Conservation (phyloP, 2,329 filamentous ascomycete genomes). For the Emmonsia crescens region DNA sequence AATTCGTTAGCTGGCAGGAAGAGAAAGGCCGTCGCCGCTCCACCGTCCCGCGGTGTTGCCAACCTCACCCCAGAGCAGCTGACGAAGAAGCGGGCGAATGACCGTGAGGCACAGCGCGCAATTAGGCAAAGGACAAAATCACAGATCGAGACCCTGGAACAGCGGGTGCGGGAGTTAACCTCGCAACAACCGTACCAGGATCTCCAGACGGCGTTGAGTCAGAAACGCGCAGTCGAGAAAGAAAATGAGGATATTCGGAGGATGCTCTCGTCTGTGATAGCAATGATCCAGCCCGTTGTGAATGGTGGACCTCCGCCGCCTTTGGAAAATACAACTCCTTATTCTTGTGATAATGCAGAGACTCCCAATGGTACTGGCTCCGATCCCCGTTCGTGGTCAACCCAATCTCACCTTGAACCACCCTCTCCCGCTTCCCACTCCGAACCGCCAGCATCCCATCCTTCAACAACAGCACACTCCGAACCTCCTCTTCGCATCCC, state of each 20-base stretch:
- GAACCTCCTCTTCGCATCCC: slow-evolving; percentile 8
- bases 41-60: slow-evolving; percentile 61
- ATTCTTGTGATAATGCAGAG: slow-evolving; percentile 1
- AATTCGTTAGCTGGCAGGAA: slow-evolving; percentile 25
- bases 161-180: slow-evolving; percentile 62
- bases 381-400: not conserved
- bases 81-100: slow-evolving; percentile 82
- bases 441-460: slow-evolving; percentile 6
- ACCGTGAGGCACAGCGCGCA: slow-evolving; percentile 74
- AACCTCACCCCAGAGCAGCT: slow-evolving; percentile 81
- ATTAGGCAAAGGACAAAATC: slow-evolving; percentile 73
- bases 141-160: slow-evolving; percentile 65
- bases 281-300: slow-evolving; percentile 38
- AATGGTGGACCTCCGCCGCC: slow-evolving; percentile 6
- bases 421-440: slow-evolving; percentile 10
- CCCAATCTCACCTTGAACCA: not conserved
- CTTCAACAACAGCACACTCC: not conserved
- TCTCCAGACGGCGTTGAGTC: slow-evolving; percentile 60
- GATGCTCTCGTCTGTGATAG: slow-evolving; percentile 54
- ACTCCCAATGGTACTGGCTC: not conserved
- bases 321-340: not conserved
- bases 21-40: slow-evolving; percentile 30
- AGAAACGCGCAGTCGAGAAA: slow-evolving; percentile 65
- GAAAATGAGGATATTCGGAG: slow-evolving; percentile 71
- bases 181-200: slow-evolving; percentile 75